Base-by-base conservation (phyloP, 73 alveolate species). In the Stentor roeselii region DNA sequence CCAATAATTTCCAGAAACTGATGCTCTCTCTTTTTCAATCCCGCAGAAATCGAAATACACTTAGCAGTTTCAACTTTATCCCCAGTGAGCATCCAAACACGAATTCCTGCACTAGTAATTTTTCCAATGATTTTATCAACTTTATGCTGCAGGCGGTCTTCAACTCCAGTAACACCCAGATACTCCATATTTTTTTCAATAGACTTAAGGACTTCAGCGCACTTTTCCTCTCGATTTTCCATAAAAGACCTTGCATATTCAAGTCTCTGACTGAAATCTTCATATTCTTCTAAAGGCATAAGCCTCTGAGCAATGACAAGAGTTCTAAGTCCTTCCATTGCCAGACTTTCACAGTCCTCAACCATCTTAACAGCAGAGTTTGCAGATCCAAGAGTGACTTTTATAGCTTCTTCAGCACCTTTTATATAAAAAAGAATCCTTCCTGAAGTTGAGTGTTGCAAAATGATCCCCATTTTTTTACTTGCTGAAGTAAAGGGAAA, bases 51-150 rank as follows among this genome's bases (percentile, higher is more conserved):
- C 38, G 99, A 98, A 59, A 96, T 94, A 75, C 99, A 96, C 67
- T 94, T 93, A n/a, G 99, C 99, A 37, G 99, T 97, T 85, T 97
- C 99, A 11, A 94, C 96, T 86, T 97, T 97, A 89, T 97, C 99
- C 35, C 99, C 99, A 30, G 99, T 96, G 76, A 96, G 83, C 99
- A 96, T 96, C 99, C 99, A 96, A 37, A 96, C 90, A 75, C 89
- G 91, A 30, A 96, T 91, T 30, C 98, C 98, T 36, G 98, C 99
- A 83, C 90, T 91, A 41, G 95, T 84, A 3, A 96, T 59, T 14
- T 91, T 86, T 82, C 93, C 98, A 40, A 96, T 93, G 34, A 94
- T 82, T 38, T 82, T 82, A 30, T 91, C 90, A 0, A 96, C 98
- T 39, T 93, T 95, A 11, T 88, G 97, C 90, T 96, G 93, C 3